Evolutionary conservation across 768 basidiomycete genomes (phyloP).

Genomic region (Stropharia rugosoannulata): DNA sequence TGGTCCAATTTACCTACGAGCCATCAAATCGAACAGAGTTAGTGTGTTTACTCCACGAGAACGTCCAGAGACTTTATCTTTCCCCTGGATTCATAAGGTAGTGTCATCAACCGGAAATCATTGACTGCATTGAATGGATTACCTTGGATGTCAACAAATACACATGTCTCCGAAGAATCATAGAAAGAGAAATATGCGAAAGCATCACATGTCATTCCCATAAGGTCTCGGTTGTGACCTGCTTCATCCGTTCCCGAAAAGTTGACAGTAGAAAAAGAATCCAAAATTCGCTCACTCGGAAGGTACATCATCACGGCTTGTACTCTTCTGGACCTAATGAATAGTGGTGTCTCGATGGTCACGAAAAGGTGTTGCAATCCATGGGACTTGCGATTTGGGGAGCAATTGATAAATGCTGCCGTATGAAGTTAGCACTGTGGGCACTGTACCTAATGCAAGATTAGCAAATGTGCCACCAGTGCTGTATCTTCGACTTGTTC

Average conservation of each 20-base stretch:
- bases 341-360: constrained; percentile 28
- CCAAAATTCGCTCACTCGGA: constrained; percentile 17
- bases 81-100: neutral
- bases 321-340: constrained; percentile 27
- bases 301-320: constrained; percentile 20
- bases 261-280: neutral
- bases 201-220: constrained; percentile 11
- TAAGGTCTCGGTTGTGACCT: neutral
- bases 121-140: neutral
- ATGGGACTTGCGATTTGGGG: constrained; percentile 29
- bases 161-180: constrained; percentile 7
- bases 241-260: neutral
- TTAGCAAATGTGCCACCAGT: constrained; percentile 17
- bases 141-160: constrained; percentile 17
- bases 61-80: neutral
- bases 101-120: neutral
- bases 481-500: constrained; percentile 13
- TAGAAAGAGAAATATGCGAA: constrained; percentile 14
- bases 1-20: neutral
- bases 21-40: neutral
- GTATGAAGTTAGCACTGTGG: constrained; percentile 16
- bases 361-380: constrained; percentile 21
- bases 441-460: constrained; percentile 21
- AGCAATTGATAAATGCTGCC: constrained; percentile 21
- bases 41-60: neutral